Evolutionary conservation across 305 asterid species (phyloP), one percentile per base, ranked within the genome.

Genomic region (Fraxinus albicans): DNA sequence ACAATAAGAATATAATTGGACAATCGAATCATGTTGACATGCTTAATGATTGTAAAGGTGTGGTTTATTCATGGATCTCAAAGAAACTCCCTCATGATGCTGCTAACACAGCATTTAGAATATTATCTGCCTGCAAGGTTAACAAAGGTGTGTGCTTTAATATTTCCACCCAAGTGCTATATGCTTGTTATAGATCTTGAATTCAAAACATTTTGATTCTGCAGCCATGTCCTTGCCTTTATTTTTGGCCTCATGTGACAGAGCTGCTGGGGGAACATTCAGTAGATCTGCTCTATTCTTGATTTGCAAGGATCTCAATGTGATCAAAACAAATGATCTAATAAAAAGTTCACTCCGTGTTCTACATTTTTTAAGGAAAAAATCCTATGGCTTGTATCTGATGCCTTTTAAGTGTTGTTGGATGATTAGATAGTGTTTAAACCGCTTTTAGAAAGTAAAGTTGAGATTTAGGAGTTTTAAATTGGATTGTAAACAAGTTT

Each of bases 81-180:
- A 94, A 94, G 87, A 93, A 93, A 78, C 94, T 97, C 82, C 81
- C 96, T 67, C 88, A 85, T 83, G 99, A 94, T 79, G 85, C 88
- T 81, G 97, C 98, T 8, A 89, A 95, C 91, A 84, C 84, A 81
- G 97, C 94, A 35, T 94, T 93, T 87, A 94, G 99, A 82, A 88
- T 89, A 85, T 85, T 97, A 87, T 95, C 98, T 84, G 92, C 99
- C 55, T 97, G 99, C 94, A 97, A 95, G 88, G 97, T 94, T 83
- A 97, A 97, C 89, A 97, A 90, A 90, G 99, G 99, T 94, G 77
- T 35, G 87, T 12, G n/a, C 36, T 12, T 27, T 67, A 10, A 25
- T 25, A 25, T 67, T 67, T 67, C 35, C 19, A 25, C n/a, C 36
- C 74, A 25, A 8, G 2, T 67, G 74, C 35, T 67, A 67, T 27